Conservation (phyloP, 2,329 filamentous ascomycete genomes). For the Fusarium stilboides region DNA sequence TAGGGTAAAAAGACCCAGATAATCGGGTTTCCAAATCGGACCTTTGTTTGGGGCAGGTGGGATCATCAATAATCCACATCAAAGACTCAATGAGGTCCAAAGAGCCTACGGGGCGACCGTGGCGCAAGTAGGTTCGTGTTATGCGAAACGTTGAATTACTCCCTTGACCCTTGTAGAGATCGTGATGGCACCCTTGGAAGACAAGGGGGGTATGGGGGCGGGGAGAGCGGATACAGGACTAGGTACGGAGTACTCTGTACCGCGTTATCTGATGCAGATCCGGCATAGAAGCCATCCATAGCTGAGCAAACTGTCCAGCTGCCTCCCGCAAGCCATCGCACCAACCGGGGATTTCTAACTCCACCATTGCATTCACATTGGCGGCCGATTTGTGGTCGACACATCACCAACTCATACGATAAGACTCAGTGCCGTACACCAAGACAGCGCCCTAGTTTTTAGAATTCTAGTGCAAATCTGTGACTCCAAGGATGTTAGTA, state of each 20-base stretch:
- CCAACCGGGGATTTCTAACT: background rate
- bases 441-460: conserved; percentile 12
- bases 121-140: conserved; percentile 7
- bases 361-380: background rate
- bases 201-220: conserved; percentile 4
- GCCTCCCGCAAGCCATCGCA: conserved; percentile 14
- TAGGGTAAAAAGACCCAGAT: background rate
- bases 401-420: background rate
- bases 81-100: background rate
- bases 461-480: conserved; percentile 32
- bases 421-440: conserved; percentile 14
- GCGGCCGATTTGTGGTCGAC: background rate
- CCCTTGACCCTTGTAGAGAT: conserved; percentile 30
- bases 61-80: conserved; percentile 4
- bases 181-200: conserved; percentile 13
- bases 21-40: conserved; percentile 1
- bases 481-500: conserved; percentile 30
- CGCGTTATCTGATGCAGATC: conserved; percentile 21
- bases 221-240: background rate
- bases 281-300: conserved; percentile 1
- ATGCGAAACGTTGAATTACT: conserved; percentile 12
- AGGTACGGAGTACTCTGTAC: background rate
- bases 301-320: conserved; percentile 19
- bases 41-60: conserved; percentile 2
- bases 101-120: background rate